Evolutionary conservation across 2,329 filamentous ascomycete species (phyloP), one percentile per base, ranked within the genome.

Genomic region (Ascochyta viciae-villosae): DNA sequence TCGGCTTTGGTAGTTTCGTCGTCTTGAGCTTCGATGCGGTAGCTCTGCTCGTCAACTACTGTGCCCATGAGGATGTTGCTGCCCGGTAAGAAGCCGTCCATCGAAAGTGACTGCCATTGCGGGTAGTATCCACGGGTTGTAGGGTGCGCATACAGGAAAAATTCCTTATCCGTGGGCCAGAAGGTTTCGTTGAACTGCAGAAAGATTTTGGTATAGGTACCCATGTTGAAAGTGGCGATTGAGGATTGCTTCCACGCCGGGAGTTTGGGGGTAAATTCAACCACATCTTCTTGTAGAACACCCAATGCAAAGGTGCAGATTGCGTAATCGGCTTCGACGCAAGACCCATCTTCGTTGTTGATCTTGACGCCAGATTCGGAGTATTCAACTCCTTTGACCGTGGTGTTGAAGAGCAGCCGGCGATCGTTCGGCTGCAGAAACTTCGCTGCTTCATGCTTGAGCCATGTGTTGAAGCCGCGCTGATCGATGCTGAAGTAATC

Each of bases 171-270:
- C 0, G 74, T 66, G 63, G 82, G 81, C 88, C 88, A 90, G 73
- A 90, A 91, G 0, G 85, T 83, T 50, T 86, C 78, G 57, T 86
- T 77, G 73, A 90, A 90, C 59, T 89, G 87, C 57, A 88, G 76
- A 74, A 90, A 90, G 58, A 90, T 84, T 69, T 91, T 91, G 47
- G 87, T 90, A 74, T 90, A 91, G 0, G 87, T 89, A 6, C 85
- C 88, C 84, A 90, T 89, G 58, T 80, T 78, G 69, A 89, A 89
- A 34, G 82, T 85, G 3, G 84, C 81, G 47, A 90, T 88, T 0
- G 85, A 84, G 3, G 80, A 80, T 13, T 81, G 77, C 72, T 91
- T 90, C 88, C 87, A 90, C 3, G 72, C 71, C 0, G 88, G 88
- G 0, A 90, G 76, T 5, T 75, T 62, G 0, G 88, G 88, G 10